Evolutionary conservation across 2,329 filamentous ascomycete species (phyloP).

Genomic region (Nigrospora sphaerica): DNA sequence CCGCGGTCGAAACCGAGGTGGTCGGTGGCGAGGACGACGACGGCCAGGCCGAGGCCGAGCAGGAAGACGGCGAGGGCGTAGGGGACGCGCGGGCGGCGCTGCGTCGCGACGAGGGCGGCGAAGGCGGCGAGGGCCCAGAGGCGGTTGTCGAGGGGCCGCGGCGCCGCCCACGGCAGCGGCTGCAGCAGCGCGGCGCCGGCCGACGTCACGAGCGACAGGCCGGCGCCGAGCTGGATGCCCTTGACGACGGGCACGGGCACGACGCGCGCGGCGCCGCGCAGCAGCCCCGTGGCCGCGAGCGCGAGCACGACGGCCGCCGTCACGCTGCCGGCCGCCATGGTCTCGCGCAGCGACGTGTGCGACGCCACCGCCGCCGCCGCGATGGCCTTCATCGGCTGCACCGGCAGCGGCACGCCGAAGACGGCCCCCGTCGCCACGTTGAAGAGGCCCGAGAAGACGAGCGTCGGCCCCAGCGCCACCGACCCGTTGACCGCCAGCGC

Average conservation of each 20-base stretch:
- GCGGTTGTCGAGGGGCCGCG: slow-evolving; percentile 67
- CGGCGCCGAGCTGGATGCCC: slow-evolving; percentile 90
- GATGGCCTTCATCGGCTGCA: slow-evolving; percentile 89
- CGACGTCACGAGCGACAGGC: slow-evolving; percentile 73
- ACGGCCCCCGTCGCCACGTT: slow-evolving; percentile 76
- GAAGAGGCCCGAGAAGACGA: slow-evolving; percentile 82
- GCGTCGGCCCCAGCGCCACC: slow-evolving; percentile 74
- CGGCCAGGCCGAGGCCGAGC: slow-evolving; percentile 60
- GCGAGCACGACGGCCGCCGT: slow-evolving; percentile 68
- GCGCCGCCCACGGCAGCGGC: slow-evolving; percentile 60
- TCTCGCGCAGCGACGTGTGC: slow-evolving; percentile 59
- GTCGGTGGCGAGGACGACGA: slow-evolving; percentile 30
- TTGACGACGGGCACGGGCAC: slow-evolving; percentile 86
- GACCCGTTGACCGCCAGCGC: slow-evolving; percentile 72
- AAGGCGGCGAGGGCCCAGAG: slow-evolving; percentile 73
- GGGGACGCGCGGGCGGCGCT: slow-evolving; percentile 59
- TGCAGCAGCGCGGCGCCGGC: slow-evolving; percentile 63
- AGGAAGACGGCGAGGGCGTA: slow-evolving; percentile 71
- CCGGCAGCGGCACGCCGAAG: slow-evolving; percentile 85
- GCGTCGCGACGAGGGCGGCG: slow-evolving; percentile 60
- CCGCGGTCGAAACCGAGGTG: slow-evolving; percentile 9
- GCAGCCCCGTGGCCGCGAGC: slow-evolving; percentile 72
- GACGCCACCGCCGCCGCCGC: slow-evolving; percentile 79
- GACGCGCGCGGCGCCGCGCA: slow-evolving; percentile 63
- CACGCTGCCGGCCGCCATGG: slow-evolving; percentile 76